phyloP scores from a whole-genome alignment of 2,329 filamentous ascomycete species.

The Ophiosphaerella herpotricha region DNA sequence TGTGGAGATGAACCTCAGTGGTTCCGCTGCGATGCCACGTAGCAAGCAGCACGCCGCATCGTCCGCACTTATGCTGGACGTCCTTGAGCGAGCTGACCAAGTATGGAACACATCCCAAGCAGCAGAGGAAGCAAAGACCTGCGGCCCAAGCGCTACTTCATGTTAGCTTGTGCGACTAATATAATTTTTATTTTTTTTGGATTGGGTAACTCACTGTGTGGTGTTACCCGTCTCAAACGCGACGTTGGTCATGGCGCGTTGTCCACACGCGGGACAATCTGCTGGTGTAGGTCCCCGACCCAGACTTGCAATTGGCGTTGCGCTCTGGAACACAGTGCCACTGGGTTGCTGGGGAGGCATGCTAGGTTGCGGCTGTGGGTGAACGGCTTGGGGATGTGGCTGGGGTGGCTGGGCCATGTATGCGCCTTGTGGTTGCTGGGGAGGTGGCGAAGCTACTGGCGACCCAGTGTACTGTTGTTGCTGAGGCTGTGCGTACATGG shows the following conservation, averaged over 20 bases:
- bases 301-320: slow-evolving; percentile 40
- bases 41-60: slow-evolving; percentile 52
- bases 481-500: slow-evolving; percentile 23
- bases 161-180: slow-evolving; percentile 10
- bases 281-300: slow-evolving; percentile 48
- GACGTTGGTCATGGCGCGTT: slow-evolving; percentile 46
- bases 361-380: slow-evolving; percentile 27
- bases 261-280: slow-evolving; percentile 54
- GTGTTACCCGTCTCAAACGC: slow-evolving; percentile 45
- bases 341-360: slow-evolving; percentile 42
- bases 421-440: slow-evolving; percentile 27
- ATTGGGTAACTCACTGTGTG: slow-evolving; percentile 45
- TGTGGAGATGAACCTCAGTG: slow-evolving; percentile 51
- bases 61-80: slow-evolving; percentile 54
- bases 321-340: slow-evolving; percentile 42
- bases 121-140: slow-evolving; percentile 49
- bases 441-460: slow-evolving; percentile 12
- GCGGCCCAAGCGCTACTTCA: slow-evolving; percentile 51
- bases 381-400: slow-evolving; percentile 3
- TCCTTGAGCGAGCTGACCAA: slow-evolving; percentile 55
- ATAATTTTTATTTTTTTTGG: neutral
- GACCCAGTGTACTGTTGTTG: slow-evolving; percentile 24
- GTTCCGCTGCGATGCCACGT: slow-evolving; percentile 56
- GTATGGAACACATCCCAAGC: slow-evolving; percentile 57
- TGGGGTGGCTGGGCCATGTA: slow-evolving; percentile 25